Evolutionary conservation across 768 basidiomycete genomes (phyloP).

Genomic region (Termitomyces sp.): DNA sequence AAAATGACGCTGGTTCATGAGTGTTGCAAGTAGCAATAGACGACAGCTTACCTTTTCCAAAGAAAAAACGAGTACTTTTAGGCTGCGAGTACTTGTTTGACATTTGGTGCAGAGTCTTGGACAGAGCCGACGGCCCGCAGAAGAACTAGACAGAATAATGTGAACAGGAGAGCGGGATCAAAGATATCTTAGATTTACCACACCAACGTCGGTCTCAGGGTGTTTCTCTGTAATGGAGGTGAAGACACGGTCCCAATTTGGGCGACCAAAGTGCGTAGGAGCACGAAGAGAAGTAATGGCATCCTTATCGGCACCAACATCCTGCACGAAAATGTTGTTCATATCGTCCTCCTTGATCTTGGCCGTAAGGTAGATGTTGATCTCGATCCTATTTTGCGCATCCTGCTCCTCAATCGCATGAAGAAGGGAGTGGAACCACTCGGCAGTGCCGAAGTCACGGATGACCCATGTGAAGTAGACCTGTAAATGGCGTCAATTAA

Average conservation of each 20-base stretch:
- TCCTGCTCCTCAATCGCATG: constrained; percentile 95
- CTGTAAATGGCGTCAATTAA: constrained; percentile 13
- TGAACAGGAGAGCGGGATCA: neutral
- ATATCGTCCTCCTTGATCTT: constrained; percentile 90
- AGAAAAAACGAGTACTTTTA: constrained; percentile 81
- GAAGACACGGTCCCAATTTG: constrained; percentile 80
- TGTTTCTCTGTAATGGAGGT: constrained; percentile 74
- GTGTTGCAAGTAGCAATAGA: neutral
- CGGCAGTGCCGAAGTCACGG: constrained; percentile 82
- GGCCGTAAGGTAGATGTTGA: constrained; percentile 90
- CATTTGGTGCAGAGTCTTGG: constrained; percentile 67
- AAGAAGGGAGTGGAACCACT: constrained; percentile 93
- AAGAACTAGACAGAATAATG: constrained; percentile 48
- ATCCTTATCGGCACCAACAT: constrained; percentile 90
- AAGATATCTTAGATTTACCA: constrained; percentile 40
- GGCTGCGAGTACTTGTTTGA: constrained; percentile 82
- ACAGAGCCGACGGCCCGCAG: constrained; percentile 76
- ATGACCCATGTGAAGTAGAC: constrained; percentile 96
- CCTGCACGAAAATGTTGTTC: constrained; percentile 89
- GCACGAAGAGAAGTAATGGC: constrained; percentile 85
- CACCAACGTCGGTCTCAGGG: constrained; percentile 84
- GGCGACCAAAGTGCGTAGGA: constrained; percentile 89
- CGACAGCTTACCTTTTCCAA: constrained; percentile 65
- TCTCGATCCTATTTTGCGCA: constrained; percentile 78
- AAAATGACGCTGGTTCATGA: neutral